Conservation (phyloP, 2,329 filamentous ascomycete genomes). For the Hymenoscyphus salicellus region DNA sequence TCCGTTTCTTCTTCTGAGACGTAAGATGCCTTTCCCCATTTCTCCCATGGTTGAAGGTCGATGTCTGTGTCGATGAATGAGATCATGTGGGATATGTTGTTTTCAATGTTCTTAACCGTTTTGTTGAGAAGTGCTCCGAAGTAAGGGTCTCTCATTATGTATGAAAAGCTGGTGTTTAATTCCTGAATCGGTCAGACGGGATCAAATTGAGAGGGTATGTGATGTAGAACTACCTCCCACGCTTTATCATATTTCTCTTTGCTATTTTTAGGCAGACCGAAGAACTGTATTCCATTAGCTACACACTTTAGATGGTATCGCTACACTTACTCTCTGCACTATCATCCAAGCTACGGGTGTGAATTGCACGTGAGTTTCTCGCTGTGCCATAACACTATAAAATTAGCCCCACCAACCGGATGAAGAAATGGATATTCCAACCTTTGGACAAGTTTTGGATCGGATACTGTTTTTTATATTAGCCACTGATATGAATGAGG, state of each 20-base stretch:
- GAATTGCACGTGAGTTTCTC: constrained; percentile 25
- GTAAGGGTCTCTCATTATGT: constrained; percentile 47
- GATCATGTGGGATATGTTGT: constrained; percentile 52
- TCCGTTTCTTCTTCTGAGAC: constrained; percentile 48
- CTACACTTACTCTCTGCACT: constrained; percentile 21
- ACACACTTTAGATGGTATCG: neutral
- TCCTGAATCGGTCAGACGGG: constrained; percentile 36
- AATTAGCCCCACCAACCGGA: constrained; percentile 12
- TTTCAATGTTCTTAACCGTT: constrained; percentile 41
- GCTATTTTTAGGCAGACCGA: constrained; percentile 28
- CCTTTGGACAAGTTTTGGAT: constrained; percentile 26
- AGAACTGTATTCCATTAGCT: constrained; percentile 27
- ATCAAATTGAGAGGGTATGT: constrained; percentile 37
- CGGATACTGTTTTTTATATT: constrained; percentile 21
- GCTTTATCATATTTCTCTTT: constrained; percentile 25
- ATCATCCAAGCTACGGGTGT: constrained; percentile 23
- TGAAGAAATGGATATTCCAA: constrained; percentile 6
- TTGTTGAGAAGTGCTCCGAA: constrained; percentile 41
- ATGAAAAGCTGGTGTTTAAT: constrained; percentile 34
- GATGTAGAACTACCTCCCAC: constrained; percentile 26
- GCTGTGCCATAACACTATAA: constrained; percentile 27
- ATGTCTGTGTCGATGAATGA: constrained; percentile 58
- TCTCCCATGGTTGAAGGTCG: constrained; percentile 62
- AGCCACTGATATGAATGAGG: constrained; percentile 5
- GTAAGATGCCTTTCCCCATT: constrained; percentile 44